These are phyloP conservation scores for Amanita molliuscula DNA, from an alignment of 768 basidiomycete genomes.

Conservation along the genomic window DNA sequence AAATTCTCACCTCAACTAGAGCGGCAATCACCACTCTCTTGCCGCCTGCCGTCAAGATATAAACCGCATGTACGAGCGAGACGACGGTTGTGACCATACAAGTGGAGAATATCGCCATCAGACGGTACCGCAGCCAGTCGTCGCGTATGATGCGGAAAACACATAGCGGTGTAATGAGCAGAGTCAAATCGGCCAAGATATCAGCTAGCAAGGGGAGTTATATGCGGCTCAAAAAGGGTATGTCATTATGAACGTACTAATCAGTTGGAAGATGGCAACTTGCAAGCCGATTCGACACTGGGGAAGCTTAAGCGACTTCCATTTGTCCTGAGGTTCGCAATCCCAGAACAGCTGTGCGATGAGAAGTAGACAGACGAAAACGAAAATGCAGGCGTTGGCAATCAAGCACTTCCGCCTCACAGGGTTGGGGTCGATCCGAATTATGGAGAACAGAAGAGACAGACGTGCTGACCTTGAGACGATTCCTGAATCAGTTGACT, in stretches of 20 bases:
- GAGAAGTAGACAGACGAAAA: slow-evolving; percentile 22
- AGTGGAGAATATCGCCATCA: slow-evolving; percentile 43
- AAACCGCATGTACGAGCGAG: slow-evolving; percentile 35
- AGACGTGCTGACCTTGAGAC: slow-evolving; percentile 31
- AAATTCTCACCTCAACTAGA: slow-evolving; percentile 29
- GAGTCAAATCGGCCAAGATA: slow-evolving; percentile 33
- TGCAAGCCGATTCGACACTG: slow-evolving; percentile 36
- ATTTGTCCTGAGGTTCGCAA: slow-evolving; percentile 26
- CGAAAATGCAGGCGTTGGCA: slow-evolving; percentile 21
- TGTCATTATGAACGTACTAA: slow-evolving; percentile 25
- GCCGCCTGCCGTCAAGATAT: slow-evolving; percentile 23
- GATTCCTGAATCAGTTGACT: background rate
- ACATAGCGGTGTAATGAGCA: slow-evolving; percentile 35
- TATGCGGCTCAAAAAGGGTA: background rate
- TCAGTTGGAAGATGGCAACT: slow-evolving; percentile 43
- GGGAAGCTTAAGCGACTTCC: slow-evolving; percentile 25
- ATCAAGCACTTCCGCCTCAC: slow-evolving; percentile 15
- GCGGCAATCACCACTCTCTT: slow-evolving; percentile 25
- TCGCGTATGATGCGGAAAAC: slow-evolving; percentile 35
- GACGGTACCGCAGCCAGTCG: slow-evolving; percentile 25
- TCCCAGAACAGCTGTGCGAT: slow-evolving; percentile 35
- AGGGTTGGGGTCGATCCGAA: slow-evolving; percentile 35
- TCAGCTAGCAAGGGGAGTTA: slow-evolving; percentile 25
- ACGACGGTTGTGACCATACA: slow-evolving; percentile 39
- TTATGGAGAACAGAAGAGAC: slow-evolving; percentile 43